Evolutionary conservation across 2,329 filamentous ascomycete genomes (phyloP), one percentile per base, ranked within the genome.

Genomic region (Paecilomyces fulvus): DNA sequence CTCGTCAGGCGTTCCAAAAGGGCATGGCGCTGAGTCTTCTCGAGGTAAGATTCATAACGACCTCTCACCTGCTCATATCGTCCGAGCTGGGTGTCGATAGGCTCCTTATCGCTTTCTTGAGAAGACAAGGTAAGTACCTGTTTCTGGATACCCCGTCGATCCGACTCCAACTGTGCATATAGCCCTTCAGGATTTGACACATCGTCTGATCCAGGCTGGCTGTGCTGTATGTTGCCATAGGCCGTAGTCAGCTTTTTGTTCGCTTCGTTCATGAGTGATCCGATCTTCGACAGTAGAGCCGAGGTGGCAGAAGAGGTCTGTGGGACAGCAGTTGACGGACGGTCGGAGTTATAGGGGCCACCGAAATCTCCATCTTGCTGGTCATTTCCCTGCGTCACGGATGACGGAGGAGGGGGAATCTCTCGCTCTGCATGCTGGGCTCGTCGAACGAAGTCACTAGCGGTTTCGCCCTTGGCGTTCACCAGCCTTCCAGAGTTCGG

Each of bases 381-480:
- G 17, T 72, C 70, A 61, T 68, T 75, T 30, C 69, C 72, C 64
- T 74, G 73, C 8, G 69, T 72, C 30, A 72, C 67, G 11, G 91
- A 95, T 0, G 91, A 95, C 6, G 88, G 80, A 58, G 89, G 83
- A 11, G 85, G 86, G 5, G 81, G 79, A 12, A 81, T 78, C 55
- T 86, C 83, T 53, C 87, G 82, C 59, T 87, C 84, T 54, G 79
- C 75, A 59, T 78, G 84, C 80, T 95, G 94, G 37, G 83, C 75
- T 54, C 80, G 77, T 67, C 88, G 86, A 63, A 96, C 90, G 54
- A 96, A 79, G 61, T 92, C 87, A 65, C 95, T 89, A 10, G 91
- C 91, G 0, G 89, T 89, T 60, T 95, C 81, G 28, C 91, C 90
- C 56, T 90, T 84, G 54, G 84, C 79, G 69, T 97, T 99, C 20